Conservation (phyloP, 2,329 filamentous ascomycete genomes). For the Apiospora aurea region DNA sequence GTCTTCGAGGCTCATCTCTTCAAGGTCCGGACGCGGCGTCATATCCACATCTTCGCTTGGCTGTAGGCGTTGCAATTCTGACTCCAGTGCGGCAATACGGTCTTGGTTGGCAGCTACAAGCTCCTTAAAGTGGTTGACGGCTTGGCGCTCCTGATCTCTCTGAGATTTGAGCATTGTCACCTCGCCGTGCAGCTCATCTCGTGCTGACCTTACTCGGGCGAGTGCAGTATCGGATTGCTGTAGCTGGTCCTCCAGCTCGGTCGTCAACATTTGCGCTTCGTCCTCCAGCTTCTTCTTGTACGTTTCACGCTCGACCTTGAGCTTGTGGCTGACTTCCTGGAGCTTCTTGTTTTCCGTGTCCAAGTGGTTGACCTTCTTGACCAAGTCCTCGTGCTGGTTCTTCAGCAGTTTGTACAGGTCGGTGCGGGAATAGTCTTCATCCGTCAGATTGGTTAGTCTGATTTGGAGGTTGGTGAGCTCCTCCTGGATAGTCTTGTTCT, state of each 20-base stretch:
- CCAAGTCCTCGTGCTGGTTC: constrained; percentile 88
- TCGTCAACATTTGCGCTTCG: constrained; percentile 75
- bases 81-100: constrained; percentile 82
- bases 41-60: constrained; percentile 55
- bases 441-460: constrained; percentile 75
- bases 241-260: constrained; percentile 83
- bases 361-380: constrained; percentile 88
- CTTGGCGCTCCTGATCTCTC: constrained; percentile 76
- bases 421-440: constrained; percentile 93
- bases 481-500: constrained; percentile 77
- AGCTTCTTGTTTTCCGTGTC: constrained; percentile 88
- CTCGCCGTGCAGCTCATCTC: constrained; percentile 88
- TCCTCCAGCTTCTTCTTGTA: constrained; percentile 83
- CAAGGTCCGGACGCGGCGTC: constrained; percentile 56
- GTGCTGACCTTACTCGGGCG: constrained; percentile 79
- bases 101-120: constrained; percentile 80
- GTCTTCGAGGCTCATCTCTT: constrained; percentile 71
- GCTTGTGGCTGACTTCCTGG: constrained; percentile 82
- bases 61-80: constrained; percentile 77
- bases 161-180: constrained; percentile 79
- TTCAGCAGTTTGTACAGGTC: constrained; percentile 94
- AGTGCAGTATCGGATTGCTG: constrained; percentile 84
- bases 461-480: constrained; percentile 78
- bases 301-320: constrained; percentile 82
- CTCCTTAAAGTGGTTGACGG: constrained; percentile 79